Percentiles rank a stretch among this genome's conserved stretches.
Evolutionary conservation across 345 rosid genomes (phyloP).

Genomic region (Geranium rotundifolium): DNA sequence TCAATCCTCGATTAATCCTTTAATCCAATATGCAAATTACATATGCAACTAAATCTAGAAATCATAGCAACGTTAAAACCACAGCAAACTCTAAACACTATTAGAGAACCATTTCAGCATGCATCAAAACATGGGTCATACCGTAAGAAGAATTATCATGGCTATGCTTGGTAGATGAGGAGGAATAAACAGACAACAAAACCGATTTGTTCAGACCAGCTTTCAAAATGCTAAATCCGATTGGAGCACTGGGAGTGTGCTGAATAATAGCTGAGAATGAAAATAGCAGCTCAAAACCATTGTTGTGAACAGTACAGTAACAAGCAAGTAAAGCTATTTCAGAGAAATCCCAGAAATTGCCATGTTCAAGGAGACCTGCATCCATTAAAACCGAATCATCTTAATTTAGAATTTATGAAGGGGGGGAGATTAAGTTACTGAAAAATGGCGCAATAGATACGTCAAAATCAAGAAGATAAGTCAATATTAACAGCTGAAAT

Average conservation of each 20-base stretch:
- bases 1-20: no score
- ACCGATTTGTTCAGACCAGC: conserved; percentile 38
- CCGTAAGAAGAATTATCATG: conserved; percentile 26
- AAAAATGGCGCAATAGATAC: background rate
- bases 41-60: background rate
- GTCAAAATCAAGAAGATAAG: background rate
- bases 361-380: conserved; percentile 26
- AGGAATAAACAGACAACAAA: conserved; percentile 27
- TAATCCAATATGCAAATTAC: background rate
- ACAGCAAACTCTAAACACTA: no score
- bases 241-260: conserved; percentile 31
- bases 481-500: background rate
- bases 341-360: conserved; percentile 22
- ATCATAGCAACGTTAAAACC: no score
- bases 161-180: conserved; percentile 15
- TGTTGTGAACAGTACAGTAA: conserved; percentile 28
- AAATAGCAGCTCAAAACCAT: conserved; percentile 31
- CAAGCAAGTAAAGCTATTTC: conserved; percentile 30
- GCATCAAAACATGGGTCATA: conserved; percentile 7
- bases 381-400: background rate
- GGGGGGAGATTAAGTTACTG: background rate
- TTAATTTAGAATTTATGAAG: background rate
- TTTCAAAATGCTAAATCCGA: conserved; percentile 32
- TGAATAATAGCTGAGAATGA: conserved; percentile 33
- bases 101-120: background rate